A percentile compares a stretch with the other conserved stretches of the same genome.
Evolutionary conservation across 306 rosid species (phyloP).

Genomic region (Boehmeria nivea): DNA sequence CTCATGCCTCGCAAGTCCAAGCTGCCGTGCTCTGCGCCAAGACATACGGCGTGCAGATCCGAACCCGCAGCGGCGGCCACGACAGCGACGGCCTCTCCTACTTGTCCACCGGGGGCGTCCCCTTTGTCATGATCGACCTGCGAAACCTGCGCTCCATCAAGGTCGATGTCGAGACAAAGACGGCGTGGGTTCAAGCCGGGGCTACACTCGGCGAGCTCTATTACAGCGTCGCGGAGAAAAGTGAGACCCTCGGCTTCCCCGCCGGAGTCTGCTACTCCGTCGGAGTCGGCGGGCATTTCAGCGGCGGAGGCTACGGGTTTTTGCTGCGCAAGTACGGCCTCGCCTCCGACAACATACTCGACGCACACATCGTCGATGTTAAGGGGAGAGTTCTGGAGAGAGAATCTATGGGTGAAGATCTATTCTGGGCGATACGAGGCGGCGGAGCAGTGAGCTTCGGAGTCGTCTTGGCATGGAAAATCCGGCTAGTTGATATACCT

Average conservation of each 20-base stretch:
- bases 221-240: slow-evolving; percentile 36
- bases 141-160: not conserved
- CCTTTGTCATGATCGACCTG: slow-evolving; percentile 19
- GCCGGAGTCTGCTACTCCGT: slow-evolving; percentile 46
- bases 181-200: slow-evolving; percentile 63
- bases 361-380: slow-evolving; percentile 35
- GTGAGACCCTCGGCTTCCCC: slow-evolving; percentile 41
- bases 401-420: slow-evolving; percentile 41
- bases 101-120: not conserved
- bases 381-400: slow-evolving; percentile 32
- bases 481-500: slow-evolving; percentile 32
- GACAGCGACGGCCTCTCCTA: slow-evolving; percentile 21
- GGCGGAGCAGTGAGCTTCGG: slow-evolving; percentile 59
- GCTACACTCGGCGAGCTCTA: slow-evolving; percentile 50
- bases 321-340: slow-evolving; percentile 44
- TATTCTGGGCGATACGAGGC: slow-evolving; percentile 57
- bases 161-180: slow-evolving; percentile 15
- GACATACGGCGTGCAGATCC: slow-evolving; percentile 5
- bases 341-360: slow-evolving; percentile 37
- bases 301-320: slow-evolving; percentile 42
- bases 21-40: slow-evolving; percentile 20
- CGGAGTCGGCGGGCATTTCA: slow-evolving; percentile 46
- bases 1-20: not conserved
- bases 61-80: slow-evolving; percentile 26
- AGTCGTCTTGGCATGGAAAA: slow-evolving; percentile 35